Conservation (phyloP, 1,139 yeast species). For the Hyphopichia buzzinii region DNA sequence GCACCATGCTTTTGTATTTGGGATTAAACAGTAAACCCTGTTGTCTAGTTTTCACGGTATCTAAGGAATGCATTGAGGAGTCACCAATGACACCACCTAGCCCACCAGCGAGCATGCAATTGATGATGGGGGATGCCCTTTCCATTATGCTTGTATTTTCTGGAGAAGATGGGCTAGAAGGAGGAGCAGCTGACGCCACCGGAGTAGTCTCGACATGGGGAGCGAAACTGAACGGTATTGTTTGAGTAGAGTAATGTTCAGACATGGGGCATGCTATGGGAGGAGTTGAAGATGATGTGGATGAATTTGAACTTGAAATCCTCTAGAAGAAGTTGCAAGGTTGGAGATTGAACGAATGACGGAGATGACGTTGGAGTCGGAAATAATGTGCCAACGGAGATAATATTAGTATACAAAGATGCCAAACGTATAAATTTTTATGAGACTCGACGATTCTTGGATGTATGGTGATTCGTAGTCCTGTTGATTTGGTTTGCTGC, state of each 20-base stretch:
- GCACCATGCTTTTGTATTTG: slow-evolving; percentile 64
- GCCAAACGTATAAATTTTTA: no score
- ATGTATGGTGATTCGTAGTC: no score
- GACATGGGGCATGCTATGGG: slow-evolving; percentile 19
- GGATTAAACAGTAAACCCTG: slow-evolving; percentile 78
- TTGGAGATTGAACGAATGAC: no score
- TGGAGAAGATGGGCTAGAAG: slow-evolving; percentile 3
- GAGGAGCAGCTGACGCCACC: background rate
- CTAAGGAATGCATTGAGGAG: slow-evolving; percentile 89
- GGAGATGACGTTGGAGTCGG: no score
- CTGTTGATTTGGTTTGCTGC: no score
- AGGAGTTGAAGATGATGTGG: background rate
- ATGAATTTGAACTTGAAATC: no score
- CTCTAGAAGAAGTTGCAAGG: no score
- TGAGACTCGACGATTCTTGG: no score
- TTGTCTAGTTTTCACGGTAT: slow-evolving; percentile 94
- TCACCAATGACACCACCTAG: slow-evolving; percentile 95
- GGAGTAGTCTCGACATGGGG: slow-evolving; percentile 19
- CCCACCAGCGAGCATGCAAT: slow-evolving; percentile 86
- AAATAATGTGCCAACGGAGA: no score
- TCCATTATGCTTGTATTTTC: slow-evolving; percentile 1
- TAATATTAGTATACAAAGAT: no score
- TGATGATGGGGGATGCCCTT: slow-evolving; percentile 44
- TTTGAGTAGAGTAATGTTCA: slow-evolving; percentile 35
- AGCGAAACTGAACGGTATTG: slow-evolving; percentile 43